Evolutionary conservation across 1,284 basidiomycete genomes (phyloP).

Genomic region (Ganoderma boninense): DNA sequence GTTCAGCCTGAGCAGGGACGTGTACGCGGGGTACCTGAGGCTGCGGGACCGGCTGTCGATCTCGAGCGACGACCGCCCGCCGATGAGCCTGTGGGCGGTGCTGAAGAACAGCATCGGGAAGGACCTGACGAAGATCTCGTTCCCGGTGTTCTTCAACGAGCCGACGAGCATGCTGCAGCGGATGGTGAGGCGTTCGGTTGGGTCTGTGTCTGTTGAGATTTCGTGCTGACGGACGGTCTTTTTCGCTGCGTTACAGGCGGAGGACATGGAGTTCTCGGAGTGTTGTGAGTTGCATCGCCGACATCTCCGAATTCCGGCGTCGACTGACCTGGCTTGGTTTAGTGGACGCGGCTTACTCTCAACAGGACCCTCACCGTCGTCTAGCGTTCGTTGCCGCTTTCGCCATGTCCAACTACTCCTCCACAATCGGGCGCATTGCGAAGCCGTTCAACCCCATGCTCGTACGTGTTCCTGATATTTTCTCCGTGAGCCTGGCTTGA

Average conservation of each 20-base stretch:
- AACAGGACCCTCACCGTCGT: constrained; percentile 82
- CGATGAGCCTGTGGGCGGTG: constrained; percentile 94
- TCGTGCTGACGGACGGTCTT: not conserved
- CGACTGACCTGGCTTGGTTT: constrained; percentile 2
- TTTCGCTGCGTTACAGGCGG: constrained; percentile 57
- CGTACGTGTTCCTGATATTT: constrained; percentile 50
- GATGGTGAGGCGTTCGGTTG: constrained; percentile 58
- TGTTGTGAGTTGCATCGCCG: constrained; percentile 71
- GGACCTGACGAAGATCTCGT: constrained; percentile 95
- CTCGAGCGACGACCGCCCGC: constrained; percentile 83
- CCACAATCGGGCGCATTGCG: constrained; percentile 94
- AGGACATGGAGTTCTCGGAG: constrained; percentile 96
- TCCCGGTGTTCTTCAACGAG: constrained; percentile 97
- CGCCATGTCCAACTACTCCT: constrained; percentile 98
- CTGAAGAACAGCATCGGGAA: constrained; percentile 97
- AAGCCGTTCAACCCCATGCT: constrained; percentile 96
- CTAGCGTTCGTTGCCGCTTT: constrained; percentile 97
- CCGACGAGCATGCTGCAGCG: constrained; percentile 95
- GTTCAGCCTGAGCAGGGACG: constrained; percentile 52
- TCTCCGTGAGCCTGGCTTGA: not conserved
- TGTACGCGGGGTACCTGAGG: constrained; percentile 76
- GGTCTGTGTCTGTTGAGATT: not conserved
- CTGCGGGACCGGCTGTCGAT: constrained; percentile 77
- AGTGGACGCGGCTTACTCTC: constrained; percentile 88
- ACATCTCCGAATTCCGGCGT: not conserved